phyloP scores from a whole-genome alignment of 805 yeast species.

The Wickerhamiella lipophila region DNA sequence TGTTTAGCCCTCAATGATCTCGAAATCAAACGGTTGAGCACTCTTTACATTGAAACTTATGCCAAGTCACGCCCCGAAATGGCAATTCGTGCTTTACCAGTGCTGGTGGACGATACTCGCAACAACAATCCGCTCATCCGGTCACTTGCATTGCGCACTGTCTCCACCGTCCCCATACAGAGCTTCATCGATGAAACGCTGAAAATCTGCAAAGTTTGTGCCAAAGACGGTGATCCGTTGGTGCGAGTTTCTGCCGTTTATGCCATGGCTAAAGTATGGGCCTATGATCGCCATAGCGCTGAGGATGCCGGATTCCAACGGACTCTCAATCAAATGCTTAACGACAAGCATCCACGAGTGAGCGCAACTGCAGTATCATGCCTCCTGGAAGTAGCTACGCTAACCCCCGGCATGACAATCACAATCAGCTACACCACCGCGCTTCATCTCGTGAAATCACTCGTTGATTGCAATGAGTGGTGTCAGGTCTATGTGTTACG shows the following conservation, averaged over 20 bases:
- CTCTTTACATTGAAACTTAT: constrained; percentile 50
- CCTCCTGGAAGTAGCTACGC: constrained; percentile 50
- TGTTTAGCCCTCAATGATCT: constrained; percentile 40
- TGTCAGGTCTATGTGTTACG: constrained; percentile 54
- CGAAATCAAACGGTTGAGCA: constrained; percentile 60
- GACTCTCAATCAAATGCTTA: constrained; percentile 39
- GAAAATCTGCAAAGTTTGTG: constrained; percentile 27
- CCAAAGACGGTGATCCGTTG: constrained; percentile 41
- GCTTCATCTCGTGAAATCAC: constrained; percentile 30
- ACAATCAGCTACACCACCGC: constrained; percentile 42
- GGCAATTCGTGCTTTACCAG: constrained; percentile 44
- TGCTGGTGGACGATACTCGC: constrained; percentile 39
- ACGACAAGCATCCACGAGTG: constrained; percentile 46
- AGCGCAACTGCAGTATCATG: constrained; percentile 64
- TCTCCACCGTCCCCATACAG: constrained; percentile 45
- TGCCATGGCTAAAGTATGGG: constrained; percentile 55
- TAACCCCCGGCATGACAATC: constrained; percentile 37
- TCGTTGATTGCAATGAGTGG: constrained; percentile 47
- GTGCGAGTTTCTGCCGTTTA: constrained; percentile 60
- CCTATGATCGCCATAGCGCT: constrained; percentile 38
- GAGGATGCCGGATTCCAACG: constrained; percentile 35
- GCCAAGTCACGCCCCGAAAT: constrained; percentile 45
- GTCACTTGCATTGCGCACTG: constrained; percentile 50
- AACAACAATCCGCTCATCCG: constrained; percentile 38
- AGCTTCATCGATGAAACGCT: constrained; percentile 40